These are phyloP conservation scores for Xylaria flabelliformis DNA, from an alignment of 495 filamentous ascomycete species.

Conservation along the genomic window DNA sequence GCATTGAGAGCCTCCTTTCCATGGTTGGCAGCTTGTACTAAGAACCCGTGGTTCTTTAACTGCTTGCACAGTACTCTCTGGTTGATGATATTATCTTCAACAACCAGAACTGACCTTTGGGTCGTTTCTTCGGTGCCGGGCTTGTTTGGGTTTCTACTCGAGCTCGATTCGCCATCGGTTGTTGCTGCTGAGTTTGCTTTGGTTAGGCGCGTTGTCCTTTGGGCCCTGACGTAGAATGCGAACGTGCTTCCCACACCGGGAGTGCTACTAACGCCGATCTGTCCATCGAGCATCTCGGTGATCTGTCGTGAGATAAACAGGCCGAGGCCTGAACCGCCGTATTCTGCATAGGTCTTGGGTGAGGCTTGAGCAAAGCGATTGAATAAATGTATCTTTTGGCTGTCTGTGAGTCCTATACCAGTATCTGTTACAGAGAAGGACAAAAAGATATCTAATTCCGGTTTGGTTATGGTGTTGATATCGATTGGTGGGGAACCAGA, in stretches of 20 bases:
- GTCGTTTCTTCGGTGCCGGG: not conserved
- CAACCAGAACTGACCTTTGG: not conserved
- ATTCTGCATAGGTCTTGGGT: not conserved
- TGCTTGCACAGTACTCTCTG: not conserved
- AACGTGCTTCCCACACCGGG: not conserved
- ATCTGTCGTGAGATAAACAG: not conserved
- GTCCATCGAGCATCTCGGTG: not conserved
- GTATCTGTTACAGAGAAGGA: not conserved
- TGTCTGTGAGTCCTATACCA: not conserved
- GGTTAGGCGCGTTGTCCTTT: not conserved
- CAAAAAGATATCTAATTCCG: not conserved
- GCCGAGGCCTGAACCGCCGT: not conserved
- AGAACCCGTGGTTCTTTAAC: not conserved
- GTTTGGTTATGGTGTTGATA: not conserved
- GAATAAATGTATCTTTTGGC: not conserved
- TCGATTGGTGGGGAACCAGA: not conserved
- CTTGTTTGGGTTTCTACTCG: not conserved
- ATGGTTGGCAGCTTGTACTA: not conserved
- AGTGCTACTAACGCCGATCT: not conserved
- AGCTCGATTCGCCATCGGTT: not conserved
- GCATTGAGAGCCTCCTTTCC: not conserved
- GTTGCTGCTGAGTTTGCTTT: not conserved
- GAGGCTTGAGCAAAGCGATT: not conserved
- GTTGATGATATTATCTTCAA: not conserved
- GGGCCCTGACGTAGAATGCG: not conserved